A percentile compares a stretch with the other conserved stretches of the same genome.
phyloP scores from a whole-genome alignment of 805 yeast genomes.

The Lachancea sp. region DNA sequence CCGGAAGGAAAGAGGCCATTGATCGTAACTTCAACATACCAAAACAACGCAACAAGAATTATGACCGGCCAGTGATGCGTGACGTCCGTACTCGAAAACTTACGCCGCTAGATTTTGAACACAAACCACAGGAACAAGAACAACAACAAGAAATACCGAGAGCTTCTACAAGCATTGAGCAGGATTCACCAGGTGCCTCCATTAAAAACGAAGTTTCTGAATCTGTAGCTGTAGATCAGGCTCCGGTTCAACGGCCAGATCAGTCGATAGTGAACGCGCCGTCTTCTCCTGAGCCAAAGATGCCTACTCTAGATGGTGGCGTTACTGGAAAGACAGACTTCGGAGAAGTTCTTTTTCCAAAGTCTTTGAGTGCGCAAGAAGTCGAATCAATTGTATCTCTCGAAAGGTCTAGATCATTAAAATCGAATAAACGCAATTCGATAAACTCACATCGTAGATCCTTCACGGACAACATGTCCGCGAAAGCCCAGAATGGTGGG shows the following conservation, averaged over 20 bases:
- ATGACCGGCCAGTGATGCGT: constrained; percentile 1
- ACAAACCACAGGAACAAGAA: not conserved
- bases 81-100: constrained; percentile 21
- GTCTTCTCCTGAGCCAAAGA: not conserved
- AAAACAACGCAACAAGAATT: constrained; percentile 3
- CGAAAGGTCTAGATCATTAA: constrained; percentile 61
- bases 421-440: constrained; percentile 36
- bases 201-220: not conserved
- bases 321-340: constrained; percentile 27
- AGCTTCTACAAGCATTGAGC: not conserved
- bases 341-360: constrained; percentile 67
- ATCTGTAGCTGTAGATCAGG: not conserved
- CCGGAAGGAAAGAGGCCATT: not conserved
- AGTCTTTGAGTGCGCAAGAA: constrained; percentile 56
- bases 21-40: constrained; percentile 3
- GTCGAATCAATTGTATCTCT: constrained; percentile 68
- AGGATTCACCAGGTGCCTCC: not conserved
- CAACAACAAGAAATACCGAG: constrained; percentile 3
- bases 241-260: not conserved
- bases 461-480: constrained; percentile 31
- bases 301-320: not conserved
- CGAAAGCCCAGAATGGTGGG: constrained; percentile 41
- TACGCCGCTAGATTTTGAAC: constrained; percentile 27
- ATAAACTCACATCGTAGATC: constrained; percentile 29
- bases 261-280: not conserved